Evolutionary conservation across 1,284 basidiomycete genomes (phyloP).

Genomic region (Leccinum brunneo-olivaceum): DNA sequence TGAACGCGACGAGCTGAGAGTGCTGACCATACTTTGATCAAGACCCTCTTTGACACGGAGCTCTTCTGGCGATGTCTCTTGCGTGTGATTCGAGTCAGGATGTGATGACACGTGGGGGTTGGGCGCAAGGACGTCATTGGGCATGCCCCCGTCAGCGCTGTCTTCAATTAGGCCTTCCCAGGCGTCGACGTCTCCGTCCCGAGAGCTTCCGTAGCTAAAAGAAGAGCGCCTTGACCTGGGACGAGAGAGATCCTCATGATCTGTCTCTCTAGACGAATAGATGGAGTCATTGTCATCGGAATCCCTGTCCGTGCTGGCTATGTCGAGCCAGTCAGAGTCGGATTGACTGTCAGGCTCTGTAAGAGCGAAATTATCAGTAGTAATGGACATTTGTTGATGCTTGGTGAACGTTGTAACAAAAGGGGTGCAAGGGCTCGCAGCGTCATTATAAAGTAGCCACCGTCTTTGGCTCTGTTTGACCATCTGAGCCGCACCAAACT

Average conservation of each 20-base stretch:
- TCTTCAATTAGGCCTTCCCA: constrained; percentile 71
- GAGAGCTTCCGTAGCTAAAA: constrained; percentile 57
- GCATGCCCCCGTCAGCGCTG: constrained; percentile 40
- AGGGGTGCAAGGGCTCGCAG: constrained; percentile 23
- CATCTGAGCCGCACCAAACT: constrained; percentile 10
- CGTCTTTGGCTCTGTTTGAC: constrained; percentile 28
- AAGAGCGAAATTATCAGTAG: constrained; percentile 33
- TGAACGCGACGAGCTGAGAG: constrained; percentile 62
- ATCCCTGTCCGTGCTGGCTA: constrained; percentile 52
- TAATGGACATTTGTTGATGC: constrained; percentile 20
- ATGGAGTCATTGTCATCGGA: constrained; percentile 66
- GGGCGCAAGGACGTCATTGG: constrained; percentile 27
- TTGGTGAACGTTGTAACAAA: constrained; percentile 29
- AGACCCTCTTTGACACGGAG: constrained; percentile 60
- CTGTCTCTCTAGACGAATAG: constrained; percentile 46
- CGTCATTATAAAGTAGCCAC: constrained; percentile 20
- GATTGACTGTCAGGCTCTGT: constrained; percentile 62
- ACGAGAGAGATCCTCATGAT: constrained; percentile 46
- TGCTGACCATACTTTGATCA: constrained; percentile 74
- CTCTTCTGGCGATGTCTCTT: constrained; percentile 43
- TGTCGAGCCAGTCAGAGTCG: constrained; percentile 76
- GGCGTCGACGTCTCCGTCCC: constrained; percentile 57
- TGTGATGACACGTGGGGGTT: constrained; percentile 23
- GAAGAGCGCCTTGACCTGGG: constrained; percentile 62
- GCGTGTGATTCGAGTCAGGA: constrained; percentile 26